Conservation (phyloP, 2,329 filamentous ascomycete species). For the Thelonectria discophora region DNA sequence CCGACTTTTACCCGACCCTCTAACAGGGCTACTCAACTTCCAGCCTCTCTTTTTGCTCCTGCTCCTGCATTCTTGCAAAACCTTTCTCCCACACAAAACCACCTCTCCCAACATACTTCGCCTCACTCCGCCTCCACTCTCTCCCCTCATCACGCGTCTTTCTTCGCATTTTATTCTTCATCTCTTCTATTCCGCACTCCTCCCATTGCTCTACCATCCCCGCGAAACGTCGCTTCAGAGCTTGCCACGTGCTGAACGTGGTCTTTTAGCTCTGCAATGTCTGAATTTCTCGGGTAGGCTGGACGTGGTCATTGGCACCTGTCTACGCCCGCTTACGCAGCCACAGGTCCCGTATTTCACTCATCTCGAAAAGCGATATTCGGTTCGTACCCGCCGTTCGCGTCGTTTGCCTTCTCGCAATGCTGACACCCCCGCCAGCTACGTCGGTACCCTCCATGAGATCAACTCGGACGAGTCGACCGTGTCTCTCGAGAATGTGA, state of each 20-base stretch:
- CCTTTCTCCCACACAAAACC: constrained; percentile 46
- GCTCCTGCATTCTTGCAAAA: constrained; percentile 42
- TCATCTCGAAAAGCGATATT: constrained; percentile 98
- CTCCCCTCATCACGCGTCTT: constrained; percentile 29
- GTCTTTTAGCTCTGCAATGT: constrained; percentile 56
- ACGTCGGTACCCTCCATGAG: constrained; percentile 94
- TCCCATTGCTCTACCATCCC: constrained; percentile 31
- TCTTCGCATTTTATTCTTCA: constrained; percentile 30
- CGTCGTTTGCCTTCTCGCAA: constrained; percentile 23
- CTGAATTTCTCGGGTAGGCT: constrained; percentile 68
- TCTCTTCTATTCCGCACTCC: constrained; percentile 29
- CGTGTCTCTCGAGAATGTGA: constrained; percentile 95
- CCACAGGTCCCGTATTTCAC: constrained; percentile 85
- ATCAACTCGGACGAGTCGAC: constrained; percentile 98
- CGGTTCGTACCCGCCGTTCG: constrained; percentile 67
- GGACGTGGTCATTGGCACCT: constrained; percentile 39
- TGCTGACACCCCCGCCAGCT: constrained; percentile 66
- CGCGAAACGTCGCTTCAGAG: constrained; percentile 39
- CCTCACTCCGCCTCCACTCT: constrained; percentile 35
- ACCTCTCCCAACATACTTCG: constrained; percentile 28
- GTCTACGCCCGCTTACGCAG: constrained; percentile 46
- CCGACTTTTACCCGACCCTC: constrained; percentile 38
- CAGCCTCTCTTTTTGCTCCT: constrained; percentile 44
- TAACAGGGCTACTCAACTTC: constrained; percentile 39
- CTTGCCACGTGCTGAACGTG: constrained; percentile 55